Evolutionary conservation across 2,329 filamentous ascomycete species (phyloP).

Genomic region (Monosporascus sp.): DNA sequence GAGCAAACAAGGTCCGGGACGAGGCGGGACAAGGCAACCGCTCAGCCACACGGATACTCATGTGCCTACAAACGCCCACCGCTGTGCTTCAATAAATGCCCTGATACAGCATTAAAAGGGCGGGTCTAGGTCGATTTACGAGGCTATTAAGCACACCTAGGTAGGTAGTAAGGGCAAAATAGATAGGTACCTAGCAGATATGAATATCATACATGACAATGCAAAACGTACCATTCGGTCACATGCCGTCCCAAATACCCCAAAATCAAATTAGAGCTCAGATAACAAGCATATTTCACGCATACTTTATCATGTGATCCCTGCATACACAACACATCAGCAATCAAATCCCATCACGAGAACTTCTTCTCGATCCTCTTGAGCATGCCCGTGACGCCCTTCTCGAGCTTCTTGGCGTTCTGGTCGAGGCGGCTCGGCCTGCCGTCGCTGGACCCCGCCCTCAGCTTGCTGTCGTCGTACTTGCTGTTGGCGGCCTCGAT

Average conservation of each 20-base stretch:
- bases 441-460: conserved; percentile 37
- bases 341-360: conserved; percentile 33
- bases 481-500: conserved; percentile 42
- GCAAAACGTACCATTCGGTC: too few species aligned
- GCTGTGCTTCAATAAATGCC: too few species aligned
- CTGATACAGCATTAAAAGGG: too few species aligned
- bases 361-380: conserved; percentile 78
- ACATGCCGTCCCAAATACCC: not conserved
- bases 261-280: not conserved
- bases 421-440: conserved; percentile 52
- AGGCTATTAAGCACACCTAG: too few species aligned
- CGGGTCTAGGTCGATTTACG: too few species aligned
- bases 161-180: too few species aligned
- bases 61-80: too few species aligned
- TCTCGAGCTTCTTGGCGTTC: conserved; percentile 62
- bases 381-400: conserved; percentile 65
- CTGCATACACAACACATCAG: not conserved
- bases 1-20: too few species aligned
- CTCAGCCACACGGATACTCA: too few species aligned
- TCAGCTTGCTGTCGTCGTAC: conserved; percentile 33
- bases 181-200: too few species aligned
- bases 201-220: too few species aligned
- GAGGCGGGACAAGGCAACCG: too few species aligned
- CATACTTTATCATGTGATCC: not conserved
- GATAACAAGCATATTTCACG: not conserved